Conservation (phyloP, 108 stramenopile species). For the Epipyxis sp. region DNA sequence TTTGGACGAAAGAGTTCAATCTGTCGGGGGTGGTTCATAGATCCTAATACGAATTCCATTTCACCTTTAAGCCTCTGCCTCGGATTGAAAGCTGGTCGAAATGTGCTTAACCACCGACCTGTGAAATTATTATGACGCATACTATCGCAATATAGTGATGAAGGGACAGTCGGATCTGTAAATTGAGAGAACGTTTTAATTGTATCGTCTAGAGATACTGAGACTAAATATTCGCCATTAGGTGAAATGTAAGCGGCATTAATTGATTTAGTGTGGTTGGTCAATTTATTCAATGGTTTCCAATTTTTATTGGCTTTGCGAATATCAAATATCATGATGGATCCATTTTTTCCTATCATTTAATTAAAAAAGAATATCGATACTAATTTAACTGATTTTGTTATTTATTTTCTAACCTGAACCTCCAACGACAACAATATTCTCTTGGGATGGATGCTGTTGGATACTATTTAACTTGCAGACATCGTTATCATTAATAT, state of each 20-base stretch:
- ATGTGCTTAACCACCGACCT: constrained; percentile 35
- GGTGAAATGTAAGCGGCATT: constrained; percentile 27
- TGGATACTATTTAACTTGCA: constrained; percentile 10
- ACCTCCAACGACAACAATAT: constrained; percentile 24
- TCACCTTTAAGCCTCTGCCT: too few species aligned
- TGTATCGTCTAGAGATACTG: constrained; percentile 29
- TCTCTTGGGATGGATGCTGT: constrained; percentile 27
- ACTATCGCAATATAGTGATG: not conserved
- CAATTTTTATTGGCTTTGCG: constrained; percentile 9
- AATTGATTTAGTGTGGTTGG: constrained; percentile 27
- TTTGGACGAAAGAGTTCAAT: constrained; percentile 28
- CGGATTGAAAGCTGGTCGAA: constrained; percentile 32
- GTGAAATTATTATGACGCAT: constrained; percentile 38
- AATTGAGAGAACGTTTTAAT: constrained; percentile 7
- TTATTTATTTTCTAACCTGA: not conserved
- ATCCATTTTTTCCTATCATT: too few species aligned
- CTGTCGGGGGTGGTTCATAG: constrained; percentile 29
- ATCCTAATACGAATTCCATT: constrained; percentile 23
- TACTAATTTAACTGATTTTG: too few species aligned
- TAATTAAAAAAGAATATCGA: too few species aligned
- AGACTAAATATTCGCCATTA: constrained; percentile 26
- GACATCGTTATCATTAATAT: not conserved
- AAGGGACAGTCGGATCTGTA: not conserved
- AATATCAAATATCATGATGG: constrained; percentile 11
- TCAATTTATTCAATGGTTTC: not conserved